phyloP scores from a whole-genome alignment of 75 land plant species.

The Gnetum montanum region DNA sequence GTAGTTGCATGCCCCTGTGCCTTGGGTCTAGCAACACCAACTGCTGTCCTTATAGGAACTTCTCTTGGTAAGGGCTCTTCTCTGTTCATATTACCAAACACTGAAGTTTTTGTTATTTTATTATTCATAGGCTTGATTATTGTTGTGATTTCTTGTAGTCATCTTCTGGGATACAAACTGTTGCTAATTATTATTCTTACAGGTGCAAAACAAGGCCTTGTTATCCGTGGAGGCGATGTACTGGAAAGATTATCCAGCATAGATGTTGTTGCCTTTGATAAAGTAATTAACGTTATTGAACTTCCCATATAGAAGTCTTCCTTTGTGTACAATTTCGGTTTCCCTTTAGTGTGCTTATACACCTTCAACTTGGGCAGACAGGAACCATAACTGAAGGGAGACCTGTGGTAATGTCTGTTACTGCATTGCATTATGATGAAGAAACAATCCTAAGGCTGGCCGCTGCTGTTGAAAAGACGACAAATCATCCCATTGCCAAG shows the following conservation, averaged over 20 bases:
- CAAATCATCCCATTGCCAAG: constrained; percentile 86
- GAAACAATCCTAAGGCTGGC: constrained; percentile 62
- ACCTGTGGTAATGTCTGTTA: constrained; percentile 69
- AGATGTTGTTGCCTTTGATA: constrained; percentile 72
- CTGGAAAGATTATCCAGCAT: constrained; percentile 82
- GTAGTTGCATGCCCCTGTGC: constrained; percentile 99
- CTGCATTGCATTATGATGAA: constrained; percentile 38
- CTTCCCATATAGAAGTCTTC: not conserved
- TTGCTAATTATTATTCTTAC: constrained; percentile 3
- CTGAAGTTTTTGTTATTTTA: not conserved
- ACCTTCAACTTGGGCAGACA: constrained; percentile 32
- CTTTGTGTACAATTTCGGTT: not conserved
- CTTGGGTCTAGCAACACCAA: constrained; percentile 97
- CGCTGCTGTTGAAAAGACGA: constrained; percentile 91
- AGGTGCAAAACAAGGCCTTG: constrained; percentile 96
- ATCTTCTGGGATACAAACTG: not conserved
- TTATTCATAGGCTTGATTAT: not conserved
- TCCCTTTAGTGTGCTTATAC: not conserved
- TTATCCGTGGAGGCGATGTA: constrained; percentile 96
- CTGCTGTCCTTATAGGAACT: constrained; percentile 94
- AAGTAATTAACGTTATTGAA: constrained; percentile 28
- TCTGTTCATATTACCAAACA: no score
- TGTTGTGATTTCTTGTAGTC: not conserved
- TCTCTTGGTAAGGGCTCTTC: constrained; percentile 58
- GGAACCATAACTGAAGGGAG: constrained; percentile 96